These are phyloP conservation scores for Phycomyces blakesleeanus DNA, from an alignment of 192 early-diverging fungal species.

Conservation along the genomic window DNA sequence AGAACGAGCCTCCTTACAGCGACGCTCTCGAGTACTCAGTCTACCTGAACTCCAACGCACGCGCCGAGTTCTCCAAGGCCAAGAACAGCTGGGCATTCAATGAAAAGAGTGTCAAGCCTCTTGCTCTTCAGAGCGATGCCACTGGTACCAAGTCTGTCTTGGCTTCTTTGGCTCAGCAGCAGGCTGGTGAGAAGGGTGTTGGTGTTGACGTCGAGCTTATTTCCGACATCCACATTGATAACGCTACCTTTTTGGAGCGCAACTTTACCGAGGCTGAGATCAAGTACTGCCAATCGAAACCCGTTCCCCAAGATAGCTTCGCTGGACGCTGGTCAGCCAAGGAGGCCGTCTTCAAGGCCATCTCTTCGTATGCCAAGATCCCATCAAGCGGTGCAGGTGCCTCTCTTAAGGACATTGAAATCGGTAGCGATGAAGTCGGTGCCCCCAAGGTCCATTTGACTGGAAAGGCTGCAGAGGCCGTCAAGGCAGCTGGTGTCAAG, in stretches of 20 bases:
- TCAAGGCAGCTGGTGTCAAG: constrained; percentile 63
- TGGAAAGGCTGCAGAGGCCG: constrained; percentile 75
- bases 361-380: constrained; percentile 65
- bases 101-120: constrained; percentile 38
- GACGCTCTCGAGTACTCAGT: constrained; percentile 74
- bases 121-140: constrained; percentile 38
- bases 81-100: constrained; percentile 68
- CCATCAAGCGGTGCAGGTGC: constrained; percentile 81
- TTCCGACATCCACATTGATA: constrained; percentile 74
- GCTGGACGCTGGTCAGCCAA: constrained; percentile 95
- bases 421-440: constrained; percentile 60
- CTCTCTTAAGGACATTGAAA: constrained; percentile 87
- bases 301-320: constrained; percentile 79
- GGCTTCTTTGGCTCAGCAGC: constrained; percentile 43
- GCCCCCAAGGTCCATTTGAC: constrained; percentile 81
- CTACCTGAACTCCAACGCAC: constrained; percentile 83
- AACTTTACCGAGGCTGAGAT: constrained; percentile 87
- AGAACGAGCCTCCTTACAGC: constrained; percentile 82
- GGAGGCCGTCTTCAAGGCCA: constrained; percentile 93
- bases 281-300: constrained; percentile 66
- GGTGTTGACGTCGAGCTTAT: constrained; percentile 91
- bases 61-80: constrained; percentile 74
- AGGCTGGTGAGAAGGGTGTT: constrained; percentile 50
- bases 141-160: constrained; percentile 53
- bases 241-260: constrained; percentile 82